Percentiles rank a stretch among this genome's conserved stretches.
Conservation (phyloP, 1,284 basidiomycete species). For the Pyrrhoderma noxium region DNA sequence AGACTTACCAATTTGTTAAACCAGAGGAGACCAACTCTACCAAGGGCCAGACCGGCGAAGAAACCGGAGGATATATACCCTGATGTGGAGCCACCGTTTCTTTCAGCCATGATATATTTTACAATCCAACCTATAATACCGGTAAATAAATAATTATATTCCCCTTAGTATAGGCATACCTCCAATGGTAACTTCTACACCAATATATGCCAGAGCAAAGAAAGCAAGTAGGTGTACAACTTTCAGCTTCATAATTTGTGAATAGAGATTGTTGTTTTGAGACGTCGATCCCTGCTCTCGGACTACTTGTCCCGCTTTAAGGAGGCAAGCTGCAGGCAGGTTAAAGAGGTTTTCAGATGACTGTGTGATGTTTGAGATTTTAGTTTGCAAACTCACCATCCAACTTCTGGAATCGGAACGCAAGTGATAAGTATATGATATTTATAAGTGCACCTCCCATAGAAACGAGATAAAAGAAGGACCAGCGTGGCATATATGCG, state of each 20-base stretch:
- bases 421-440: constrained; percentile 32
- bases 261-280: constrained; percentile 27
- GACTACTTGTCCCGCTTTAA: not conserved
- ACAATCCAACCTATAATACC: constrained; percentile 24
- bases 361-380: not conserved
- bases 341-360: not conserved
- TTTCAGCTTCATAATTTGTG: constrained; percentile 44
- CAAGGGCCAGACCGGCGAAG: constrained; percentile 21
- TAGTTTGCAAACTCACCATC: constrained; percentile 47
- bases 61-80: constrained; percentile 25
- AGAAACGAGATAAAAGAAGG: constrained; percentile 59
- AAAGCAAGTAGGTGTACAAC: constrained; percentile 52
- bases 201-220: constrained; percentile 59
- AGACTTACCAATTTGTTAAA: constrained; percentile 2
- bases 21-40: constrained; percentile 7
- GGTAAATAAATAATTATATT: not conserved
- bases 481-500: constrained; percentile 42
- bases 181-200: constrained; percentile 59
- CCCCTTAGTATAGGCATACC: too few relatives aligned
- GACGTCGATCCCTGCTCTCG: not conserved
- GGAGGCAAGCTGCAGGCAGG: constrained; percentile 1
- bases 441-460: constrained; percentile 48
- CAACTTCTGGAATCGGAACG: constrained; percentile 50
- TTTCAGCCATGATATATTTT: constrained; percentile 23
- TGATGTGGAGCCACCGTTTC: constrained; percentile 22